phyloP scores from a whole-genome alignment of 2,329 filamentous ascomycete species.

The Diatrype stigma region DNA sequence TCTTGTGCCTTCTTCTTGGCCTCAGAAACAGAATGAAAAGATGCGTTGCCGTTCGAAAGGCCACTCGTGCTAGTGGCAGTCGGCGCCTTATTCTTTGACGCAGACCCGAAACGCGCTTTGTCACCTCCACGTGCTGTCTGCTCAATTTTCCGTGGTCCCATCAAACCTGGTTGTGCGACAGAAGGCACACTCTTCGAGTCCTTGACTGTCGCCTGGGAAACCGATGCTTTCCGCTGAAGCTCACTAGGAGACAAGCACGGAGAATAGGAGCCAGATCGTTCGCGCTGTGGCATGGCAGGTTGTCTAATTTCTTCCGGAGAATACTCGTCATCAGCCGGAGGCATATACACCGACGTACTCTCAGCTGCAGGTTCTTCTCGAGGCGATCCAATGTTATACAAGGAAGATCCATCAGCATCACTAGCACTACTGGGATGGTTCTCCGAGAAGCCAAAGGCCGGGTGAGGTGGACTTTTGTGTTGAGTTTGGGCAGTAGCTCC shows the following conservation, averaged over 20 bases:
- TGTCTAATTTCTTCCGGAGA: conserved; percentile 22
- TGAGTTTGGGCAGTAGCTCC: conserved; percentile 10
- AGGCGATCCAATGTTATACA: conserved; percentile 26
- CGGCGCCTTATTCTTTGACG: background rate
- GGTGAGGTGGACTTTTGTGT: conserved; percentile 3
- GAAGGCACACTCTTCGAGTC: background rate
- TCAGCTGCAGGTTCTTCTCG: conserved; percentile 16
- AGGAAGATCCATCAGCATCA: conserved; percentile 28
- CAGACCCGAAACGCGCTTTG: background rate
- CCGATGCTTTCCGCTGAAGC: conserved; percentile 28
- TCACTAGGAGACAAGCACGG: conserved; percentile 49
- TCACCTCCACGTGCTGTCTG: background rate
- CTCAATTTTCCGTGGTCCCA: background rate
- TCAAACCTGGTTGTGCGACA: too few relatives aligned
- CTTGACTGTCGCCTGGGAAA: conserved; percentile 14
- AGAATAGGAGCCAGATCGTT: conserved; percentile 50
- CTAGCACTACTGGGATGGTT: conserved; percentile 20
- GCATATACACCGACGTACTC: conserved; percentile 16
- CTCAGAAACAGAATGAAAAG: conserved; percentile 32
- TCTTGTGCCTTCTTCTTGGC: conserved; percentile 58
- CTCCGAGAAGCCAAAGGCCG: conserved; percentile 9
- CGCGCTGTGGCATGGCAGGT: conserved; percentile 29
- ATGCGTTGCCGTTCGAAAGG: background rate
- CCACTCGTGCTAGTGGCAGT: background rate
- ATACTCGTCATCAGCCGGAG: conserved; percentile 19